Evolutionary conservation across 441 rosid species (phyloP).

Genomic region (Kokia cookei): DNA sequence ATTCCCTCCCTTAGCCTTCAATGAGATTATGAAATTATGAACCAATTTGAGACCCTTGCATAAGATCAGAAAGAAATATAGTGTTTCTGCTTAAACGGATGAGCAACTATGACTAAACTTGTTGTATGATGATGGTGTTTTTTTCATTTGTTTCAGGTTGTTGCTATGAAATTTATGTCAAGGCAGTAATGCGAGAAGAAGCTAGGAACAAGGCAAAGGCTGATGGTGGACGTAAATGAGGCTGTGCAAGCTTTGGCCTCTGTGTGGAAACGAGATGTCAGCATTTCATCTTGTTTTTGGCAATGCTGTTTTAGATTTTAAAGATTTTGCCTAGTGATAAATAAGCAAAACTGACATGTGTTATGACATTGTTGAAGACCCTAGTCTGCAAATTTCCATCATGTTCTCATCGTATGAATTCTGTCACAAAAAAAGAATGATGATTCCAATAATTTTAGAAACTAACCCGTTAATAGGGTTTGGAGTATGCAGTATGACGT

Average conservation of each 20-base stretch:
- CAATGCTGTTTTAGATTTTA: background rate
- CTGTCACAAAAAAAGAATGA: background rate
- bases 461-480: background rate
- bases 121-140: background rate
- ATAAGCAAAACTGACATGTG: constrained; percentile 18
- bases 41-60: background rate
- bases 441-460: background rate
- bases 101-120: background rate
- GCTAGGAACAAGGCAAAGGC: constrained; percentile 41
- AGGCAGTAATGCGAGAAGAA: constrained; percentile 60
- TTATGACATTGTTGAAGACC: constrained; percentile 16
- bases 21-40: background rate
- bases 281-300: constrained; percentile 10
- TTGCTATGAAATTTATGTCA: constrained; percentile 87
- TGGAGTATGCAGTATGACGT: background rate
- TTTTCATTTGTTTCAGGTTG: constrained; percentile 49
- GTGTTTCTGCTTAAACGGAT: background rate
- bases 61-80: background rate
- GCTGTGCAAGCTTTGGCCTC: constrained; percentile 4
- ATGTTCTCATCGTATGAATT: background rate
- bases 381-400: background rate
- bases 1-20: background rate
- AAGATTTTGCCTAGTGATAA: constrained; percentile 9
- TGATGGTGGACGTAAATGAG: constrained; percentile 24
- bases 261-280: background rate